These are phyloP conservation scores for Fraxinus paxiana DNA, from an alignment of 305 asterid genomes.

Conservation along the genomic window DNA sequence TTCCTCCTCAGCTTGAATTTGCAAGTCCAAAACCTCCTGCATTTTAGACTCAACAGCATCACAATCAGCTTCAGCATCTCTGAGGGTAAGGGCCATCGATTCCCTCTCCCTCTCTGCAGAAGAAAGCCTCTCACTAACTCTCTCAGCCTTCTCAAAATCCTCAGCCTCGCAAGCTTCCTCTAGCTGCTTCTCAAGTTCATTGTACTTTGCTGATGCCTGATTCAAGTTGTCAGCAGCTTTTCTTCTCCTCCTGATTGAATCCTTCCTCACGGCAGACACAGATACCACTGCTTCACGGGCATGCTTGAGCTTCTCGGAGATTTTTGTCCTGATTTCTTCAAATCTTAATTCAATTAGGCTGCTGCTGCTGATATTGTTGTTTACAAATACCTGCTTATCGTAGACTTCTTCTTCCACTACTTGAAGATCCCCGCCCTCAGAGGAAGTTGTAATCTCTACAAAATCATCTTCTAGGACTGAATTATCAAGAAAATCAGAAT, in stretches of 20 bases:
- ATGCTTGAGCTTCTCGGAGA: conserved; percentile 27
- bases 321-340: conserved; percentile 25
- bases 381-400: background rate
- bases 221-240: conserved; percentile 32
- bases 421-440: background rate
- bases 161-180: conserved; percentile 49
- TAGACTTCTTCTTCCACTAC: background rate
- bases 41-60: conserved; percentile 37
- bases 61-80: conserved; percentile 36
- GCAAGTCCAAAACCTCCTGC: conserved; percentile 32
- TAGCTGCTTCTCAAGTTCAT: conserved; percentile 36
- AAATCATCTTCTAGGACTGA: conserved; percentile 8
- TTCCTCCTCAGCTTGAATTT: conserved; percentile 42
- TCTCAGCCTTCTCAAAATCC: conserved; percentile 50
- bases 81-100: conserved; percentile 17
- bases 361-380: background rate
- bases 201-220: conserved; percentile 31
- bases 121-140: conserved; percentile 39
- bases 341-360: conserved; percentile 24
- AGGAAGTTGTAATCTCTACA: background rate
- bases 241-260: conserved; percentile 35
- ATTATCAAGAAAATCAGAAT: background rate
- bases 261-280: conserved; percentile 33
- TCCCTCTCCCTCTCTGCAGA: conserved; percentile 39
- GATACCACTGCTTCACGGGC: conserved; percentile 31